Evolutionary conservation across 2,329 filamentous ascomycete genomes (phyloP), one percentile per base, ranked within the genome.

Genomic region (Fusarium succisae): DNA sequence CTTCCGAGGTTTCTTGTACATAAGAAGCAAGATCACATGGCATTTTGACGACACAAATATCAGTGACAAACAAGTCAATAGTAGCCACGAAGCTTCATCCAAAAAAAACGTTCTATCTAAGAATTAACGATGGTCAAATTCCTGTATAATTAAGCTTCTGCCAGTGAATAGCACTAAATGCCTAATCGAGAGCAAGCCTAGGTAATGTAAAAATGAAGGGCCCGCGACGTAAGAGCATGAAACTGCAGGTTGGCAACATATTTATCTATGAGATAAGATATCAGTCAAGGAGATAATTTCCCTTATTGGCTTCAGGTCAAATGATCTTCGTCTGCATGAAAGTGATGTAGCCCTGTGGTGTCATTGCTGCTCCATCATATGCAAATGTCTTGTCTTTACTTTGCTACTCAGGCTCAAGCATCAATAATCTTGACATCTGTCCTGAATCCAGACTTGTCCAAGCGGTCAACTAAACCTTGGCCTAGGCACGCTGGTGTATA

Each of bases 401-500:
- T 44, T 41, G 20, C 37, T 13, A 43, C 13, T 32, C 18, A 17
- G 32, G 30, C 26, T 59, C 43, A 79, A 43, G 61, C 65, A 47
- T 79, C 75, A 56, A 79, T 64, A 22, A 88, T 81, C 78, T 85
- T 87, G 30, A 86, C 85, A 76, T 93, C 89, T 50, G 92, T 85
- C 79, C 88, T 88, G 77, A 95, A 88, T 6, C 92, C 92, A 44
- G 84, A 87, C 39, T 86, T 84, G 41, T 88, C 83, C 45, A 94
- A 77, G 20, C 91, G 86, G 77, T 94, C 89, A 67, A 94, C 84
- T 77, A 90, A 92, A 15, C 86, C 83, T 74, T 92, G 90, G 2
- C 93, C 93, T 6, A 95, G 83, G 61, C 89, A 92, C 1, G 93
- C 91, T 2, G 93, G 91, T 3, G 93, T 95, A 70, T 93, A 89